phyloP scores from a whole-genome alignment of 768 basidiomycete species.

The Royoungia palumana region DNA sequence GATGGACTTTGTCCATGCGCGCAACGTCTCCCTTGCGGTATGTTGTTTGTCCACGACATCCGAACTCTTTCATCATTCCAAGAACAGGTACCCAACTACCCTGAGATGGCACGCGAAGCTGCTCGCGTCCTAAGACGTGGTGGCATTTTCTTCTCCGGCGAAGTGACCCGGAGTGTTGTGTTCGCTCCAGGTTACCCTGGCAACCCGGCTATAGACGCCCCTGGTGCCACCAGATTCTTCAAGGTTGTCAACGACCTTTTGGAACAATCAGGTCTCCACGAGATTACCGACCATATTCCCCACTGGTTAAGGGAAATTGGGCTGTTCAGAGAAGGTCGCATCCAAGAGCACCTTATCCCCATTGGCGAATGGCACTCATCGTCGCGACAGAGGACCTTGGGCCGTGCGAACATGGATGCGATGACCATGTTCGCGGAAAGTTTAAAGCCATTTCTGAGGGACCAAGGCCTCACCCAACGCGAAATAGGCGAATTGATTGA shows the following conservation, averaged over 20 bases:
- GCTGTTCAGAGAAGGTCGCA: constrained; percentile 41
- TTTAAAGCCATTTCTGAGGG: constrained; percentile 44
- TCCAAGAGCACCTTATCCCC: constrained; percentile 42
- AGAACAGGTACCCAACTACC: constrained; percentile 54
- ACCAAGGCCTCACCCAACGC: constrained; percentile 32
- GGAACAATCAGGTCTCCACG: constrained; percentile 35
- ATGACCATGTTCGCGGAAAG: constrained; percentile 46
- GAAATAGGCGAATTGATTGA: constrained; percentile 39
- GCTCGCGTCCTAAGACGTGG: constrained; percentile 63
- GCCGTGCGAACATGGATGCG: constrained; percentile 38
- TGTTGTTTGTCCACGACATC: constrained; percentile 25
- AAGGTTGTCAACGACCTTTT: constrained; percentile 41
- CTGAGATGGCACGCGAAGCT: constrained; percentile 50
- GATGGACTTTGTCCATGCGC: constrained; percentile 70
- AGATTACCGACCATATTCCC: constrained; percentile 38
- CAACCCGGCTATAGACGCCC: constrained; percentile 24
- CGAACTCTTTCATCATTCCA: constrained; percentile 13
- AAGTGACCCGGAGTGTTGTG: constrained; percentile 48
- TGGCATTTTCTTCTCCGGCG: constrained; percentile 67
- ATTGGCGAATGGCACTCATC: constrained; percentile 54
- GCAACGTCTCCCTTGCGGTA: constrained; percentile 58
- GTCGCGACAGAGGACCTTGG: constrained; percentile 35
- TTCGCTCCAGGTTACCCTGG: constrained; percentile 36
- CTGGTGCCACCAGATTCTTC: constrained; percentile 32
- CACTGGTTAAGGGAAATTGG: constrained; percentile 35